A percentile compares a stretch with the other conserved stretches of the same genome.
phyloP scores from a whole-genome alignment of 257 asterid species.

The Solanum lycopersicoides region DNA sequence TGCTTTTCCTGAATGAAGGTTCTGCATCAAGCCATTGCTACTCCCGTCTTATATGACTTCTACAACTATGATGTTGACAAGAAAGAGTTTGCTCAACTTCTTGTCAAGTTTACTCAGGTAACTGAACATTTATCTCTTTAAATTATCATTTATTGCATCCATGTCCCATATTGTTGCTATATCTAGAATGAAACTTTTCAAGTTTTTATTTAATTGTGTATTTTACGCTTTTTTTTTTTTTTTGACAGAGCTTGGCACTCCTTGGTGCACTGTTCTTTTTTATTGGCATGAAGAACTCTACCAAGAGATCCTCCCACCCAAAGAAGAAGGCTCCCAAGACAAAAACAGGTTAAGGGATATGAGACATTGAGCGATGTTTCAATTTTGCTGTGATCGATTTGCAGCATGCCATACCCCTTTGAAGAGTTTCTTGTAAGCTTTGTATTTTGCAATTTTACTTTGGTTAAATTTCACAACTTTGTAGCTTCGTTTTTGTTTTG shows the following conservation, averaged over 20 bases:
- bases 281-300: conserved; percentile 86
- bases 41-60: conserved; percentile 82
- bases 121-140: not conserved
- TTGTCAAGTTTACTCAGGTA: conserved; percentile 83
- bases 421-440: not conserved
- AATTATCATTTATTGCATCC: not conserved
- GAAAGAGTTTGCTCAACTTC: conserved; percentile 58
- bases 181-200: not conserved
- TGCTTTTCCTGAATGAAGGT: conserved; percentile 25
- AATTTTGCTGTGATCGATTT: not conserved
- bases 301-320: conserved; percentile 43
- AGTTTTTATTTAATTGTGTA: not conserved
- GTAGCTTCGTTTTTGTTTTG: not conserved
- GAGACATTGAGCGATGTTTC: conserved; percentile 1
- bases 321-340: conserved; percentile 71
- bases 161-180: not conserved
- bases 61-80: conserved; percentile 77
- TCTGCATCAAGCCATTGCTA: conserved; percentile 60
- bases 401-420: not conserved
- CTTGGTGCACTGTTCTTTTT: conserved; percentile 78
- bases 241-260: conserved; percentile 58
- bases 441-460: not conserved
- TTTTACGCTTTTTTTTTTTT: not conserved
- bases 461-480: not conserved
- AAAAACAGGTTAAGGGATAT: conserved; percentile 31